phyloP scores from a whole-genome alignment of 257 asterid species.

The Solanum peruvianum region DNA sequence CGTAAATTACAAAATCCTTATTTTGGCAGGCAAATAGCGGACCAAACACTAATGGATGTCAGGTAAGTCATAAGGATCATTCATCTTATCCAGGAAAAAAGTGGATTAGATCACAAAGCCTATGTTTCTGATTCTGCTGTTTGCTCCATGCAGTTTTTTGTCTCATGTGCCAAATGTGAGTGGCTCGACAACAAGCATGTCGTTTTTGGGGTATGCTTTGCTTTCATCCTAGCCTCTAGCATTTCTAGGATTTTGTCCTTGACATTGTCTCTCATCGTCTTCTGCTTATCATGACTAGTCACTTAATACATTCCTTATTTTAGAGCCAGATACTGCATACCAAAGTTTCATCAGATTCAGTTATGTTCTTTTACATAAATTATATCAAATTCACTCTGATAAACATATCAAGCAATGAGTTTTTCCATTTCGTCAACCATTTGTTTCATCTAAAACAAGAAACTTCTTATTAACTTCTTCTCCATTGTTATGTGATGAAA shows the following conservation, averaged over 20 bases:
- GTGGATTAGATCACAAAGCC: not conserved
- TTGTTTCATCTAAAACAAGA: not conserved
- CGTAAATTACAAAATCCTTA: not conserved
- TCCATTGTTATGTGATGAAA: not conserved
- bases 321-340: not conserved
- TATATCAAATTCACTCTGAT: not conserved
- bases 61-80: constrained; percentile 36
- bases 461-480: not conserved
- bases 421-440: not conserved
- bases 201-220: constrained; percentile 80
- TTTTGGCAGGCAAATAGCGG: constrained; percentile 92
- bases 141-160: constrained; percentile 56
- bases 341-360: not conserved
- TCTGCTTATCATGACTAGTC: not conserved
- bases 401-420: not conserved
- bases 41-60: constrained; percentile 78
- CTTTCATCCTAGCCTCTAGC: not conserved
- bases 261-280: not conserved
- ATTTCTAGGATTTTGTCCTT: not conserved
- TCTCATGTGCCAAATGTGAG: constrained; percentile 88
- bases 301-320: not conserved
- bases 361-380: not conserved
- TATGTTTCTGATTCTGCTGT: not conserved
- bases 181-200: constrained; percentile 98
- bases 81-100: not conserved